Evolutionary conservation across 805 yeast species (phyloP), one percentile per base, ranked within the genome.

Genomic region (Diddensiella santjacobensis): DNA sequence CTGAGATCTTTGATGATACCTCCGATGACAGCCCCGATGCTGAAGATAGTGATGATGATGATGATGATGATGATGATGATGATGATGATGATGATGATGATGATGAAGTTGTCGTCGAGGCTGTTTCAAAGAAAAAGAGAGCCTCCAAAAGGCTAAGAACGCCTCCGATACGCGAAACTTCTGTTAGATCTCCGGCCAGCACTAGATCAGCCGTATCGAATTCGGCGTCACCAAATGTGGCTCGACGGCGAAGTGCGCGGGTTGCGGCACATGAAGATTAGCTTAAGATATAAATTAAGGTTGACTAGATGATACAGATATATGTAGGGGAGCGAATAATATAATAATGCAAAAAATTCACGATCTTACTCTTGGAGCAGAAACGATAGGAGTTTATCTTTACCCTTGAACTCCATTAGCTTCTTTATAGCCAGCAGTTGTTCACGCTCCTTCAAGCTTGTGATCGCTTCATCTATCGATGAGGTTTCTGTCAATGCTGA

Each of bases 401-500:
- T 75, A 1, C 96, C 96, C 63, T 85, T 89, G 37, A 77, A 51
- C 53, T 78, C 74, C 64, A 90, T 74, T 44, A 90, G 66, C 56
- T 71, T 69, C 58, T 79, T 82, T 39, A 89, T 75, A 20, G 78
- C 69, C 31, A 70, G 51, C 22, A 86, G 69, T 44, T 81, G 81
- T 2, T 67, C 60, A 1, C 77, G 36, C 54, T 84, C 90, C 2
- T 67, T 63, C 29, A 63, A 17, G 18, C 38, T 57, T 2, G 58
- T 23, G 57, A 55, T 6, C 59, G 56, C 8, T 68, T 38, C 18
- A 65, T 57, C 47, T 47, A 26, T 33, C n/a, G 43, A 38, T 4
- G 45, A 31, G 26, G 20, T 22, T 13, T 38, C 30, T n/a, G 43
- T 36, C 13, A 29, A 18, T 18, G 31, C 8, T 23, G 43, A 40